Conservation (phyloP, 768 basidiomycete genomes). For the Boletus reticulatus region DNA sequence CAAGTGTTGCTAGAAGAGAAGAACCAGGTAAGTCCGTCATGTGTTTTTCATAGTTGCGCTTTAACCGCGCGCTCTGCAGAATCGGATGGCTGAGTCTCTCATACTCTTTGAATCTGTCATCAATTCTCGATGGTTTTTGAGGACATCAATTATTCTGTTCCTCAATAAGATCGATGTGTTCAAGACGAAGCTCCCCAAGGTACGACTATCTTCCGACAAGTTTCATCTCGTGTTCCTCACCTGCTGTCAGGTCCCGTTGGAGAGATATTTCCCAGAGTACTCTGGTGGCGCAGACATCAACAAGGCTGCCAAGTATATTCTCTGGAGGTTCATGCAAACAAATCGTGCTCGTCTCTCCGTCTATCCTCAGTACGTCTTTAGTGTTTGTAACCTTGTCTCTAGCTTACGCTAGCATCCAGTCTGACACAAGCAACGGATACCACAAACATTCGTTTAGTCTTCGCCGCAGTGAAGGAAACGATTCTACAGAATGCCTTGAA, state of each 20-base stretch:
- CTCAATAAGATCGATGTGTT: slow-evolving; percentile 76
- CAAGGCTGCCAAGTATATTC: slow-evolving; percentile 91
- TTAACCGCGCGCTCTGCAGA: slow-evolving; percentile 36
- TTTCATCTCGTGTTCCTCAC: not conserved
- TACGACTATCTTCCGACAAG: not conserved
- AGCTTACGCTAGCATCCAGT: slow-evolving; percentile 33
- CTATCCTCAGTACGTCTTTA: slow-evolving; percentile 76
- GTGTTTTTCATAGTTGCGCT: not conserved
- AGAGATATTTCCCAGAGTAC: slow-evolving; percentile 83
- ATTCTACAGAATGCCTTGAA: slow-evolving; percentile 85
- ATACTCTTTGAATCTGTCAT: slow-evolving; percentile 75
- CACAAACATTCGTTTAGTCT: slow-evolving; percentile 76
- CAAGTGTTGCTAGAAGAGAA: slow-evolving; percentile 66
- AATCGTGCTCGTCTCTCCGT: slow-evolving; percentile 82
- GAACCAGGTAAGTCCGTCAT: slow-evolving; percentile 25
- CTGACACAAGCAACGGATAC: slow-evolving; percentile 90
- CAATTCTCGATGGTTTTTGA: slow-evolving; percentile 76
- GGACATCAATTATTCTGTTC: slow-evolving; percentile 65
- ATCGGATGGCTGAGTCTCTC: slow-evolving; percentile 74
- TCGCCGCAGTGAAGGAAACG: slow-evolving; percentile 91
- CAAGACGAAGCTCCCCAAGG: slow-evolving; percentile 68
- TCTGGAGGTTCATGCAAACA: slow-evolving; percentile 94
- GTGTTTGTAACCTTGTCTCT: not conserved
- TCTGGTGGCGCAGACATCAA: slow-evolving; percentile 87
- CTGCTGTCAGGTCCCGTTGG: slow-evolving; percentile 58